Evolutionary conservation across 495 filamentous ascomycete species (phyloP).

Genomic region (Hyaloscypha hepaticicola): DNA sequence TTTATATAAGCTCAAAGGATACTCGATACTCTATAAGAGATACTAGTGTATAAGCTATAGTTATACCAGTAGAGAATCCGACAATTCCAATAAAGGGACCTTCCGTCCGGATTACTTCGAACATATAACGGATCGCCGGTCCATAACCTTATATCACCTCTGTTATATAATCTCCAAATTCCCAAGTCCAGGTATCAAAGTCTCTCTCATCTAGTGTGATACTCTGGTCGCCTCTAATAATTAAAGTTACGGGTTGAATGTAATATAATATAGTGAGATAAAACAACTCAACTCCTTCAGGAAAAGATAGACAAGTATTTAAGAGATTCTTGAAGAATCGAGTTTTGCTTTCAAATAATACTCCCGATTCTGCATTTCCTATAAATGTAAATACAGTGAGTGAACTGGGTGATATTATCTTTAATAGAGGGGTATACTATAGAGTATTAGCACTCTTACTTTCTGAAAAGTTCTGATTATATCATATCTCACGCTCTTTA

Average conservation of each 20-base stretch:
- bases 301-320: neutral
- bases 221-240: neutral
- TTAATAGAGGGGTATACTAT: neutral
- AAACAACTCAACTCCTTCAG: neutral
- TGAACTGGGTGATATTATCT: neutral
- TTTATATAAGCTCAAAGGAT: conserved; percentile 1
- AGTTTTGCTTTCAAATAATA: conserved; percentile 7
- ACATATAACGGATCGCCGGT: neutral
- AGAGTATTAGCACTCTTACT: neutral
- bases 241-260: neutral
- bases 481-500: neutral
- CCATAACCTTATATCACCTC: conserved; percentile 5
- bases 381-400: conserved; percentile 2
- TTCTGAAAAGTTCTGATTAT: conserved; percentile 1
- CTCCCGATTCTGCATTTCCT: conserved; percentile 1
- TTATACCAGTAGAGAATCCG: neutral
- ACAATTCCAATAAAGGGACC: conserved; percentile 5
- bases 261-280: conserved; percentile 3
- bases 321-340: conserved; percentile 3
- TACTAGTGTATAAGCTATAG: conserved; percentile 4
- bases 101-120: neutral
- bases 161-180: conserved; percentile 5
- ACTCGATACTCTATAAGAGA: neutral
- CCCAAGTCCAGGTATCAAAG: neutral
- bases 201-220: neutral